Evolutionary conservation across 306 rosid genomes (phyloP).

Genomic region (Malus orientalis): DNA sequence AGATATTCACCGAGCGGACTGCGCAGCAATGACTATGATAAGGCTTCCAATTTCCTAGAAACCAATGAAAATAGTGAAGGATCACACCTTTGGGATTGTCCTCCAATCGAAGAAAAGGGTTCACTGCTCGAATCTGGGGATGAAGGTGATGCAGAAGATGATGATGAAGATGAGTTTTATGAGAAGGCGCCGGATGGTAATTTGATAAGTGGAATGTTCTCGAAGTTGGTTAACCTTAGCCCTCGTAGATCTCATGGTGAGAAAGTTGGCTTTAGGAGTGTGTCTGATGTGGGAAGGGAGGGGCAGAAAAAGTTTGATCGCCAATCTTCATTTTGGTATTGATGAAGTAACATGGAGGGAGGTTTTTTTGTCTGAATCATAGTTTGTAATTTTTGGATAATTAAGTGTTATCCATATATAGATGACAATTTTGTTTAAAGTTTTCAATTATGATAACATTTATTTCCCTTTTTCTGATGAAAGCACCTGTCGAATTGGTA

Average conservation of each 20-base stretch:
- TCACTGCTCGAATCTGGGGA: conserved; percentile 30
- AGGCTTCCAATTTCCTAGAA: not conserved
- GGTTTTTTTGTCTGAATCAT: not conserved
- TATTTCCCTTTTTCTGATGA: not conserved
- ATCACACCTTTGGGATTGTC: conserved; percentile 35
- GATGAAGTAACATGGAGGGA: not conserved
- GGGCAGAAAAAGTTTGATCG: conserved; percentile 30
- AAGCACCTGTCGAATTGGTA: no score
- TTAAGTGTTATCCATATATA: not conserved
- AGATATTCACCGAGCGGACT: conserved; percentile 14
- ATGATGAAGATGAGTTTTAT: not conserved
- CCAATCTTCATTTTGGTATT: conserved; percentile 48
- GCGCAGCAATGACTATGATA: not conserved
- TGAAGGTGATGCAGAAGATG: not conserved
- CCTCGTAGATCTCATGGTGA: not conserved
- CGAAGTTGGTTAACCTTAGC: conserved; percentile 32
- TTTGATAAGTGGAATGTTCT: conserved; percentile 34
- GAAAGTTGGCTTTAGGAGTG: conserved; percentile 20
- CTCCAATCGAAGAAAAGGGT: conserved; percentile 26
- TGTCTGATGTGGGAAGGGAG: conserved; percentile 37
- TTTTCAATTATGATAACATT: not conserved
- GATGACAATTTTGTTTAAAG: not conserved
- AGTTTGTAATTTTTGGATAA: not conserved
- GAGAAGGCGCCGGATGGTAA: conserved; percentile 26
- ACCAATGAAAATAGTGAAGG: conserved; percentile 1